Percentiles rank a stretch among this genome's conserved stretches.
phyloP scores from a whole-genome alignment of 2,329 filamentous ascomycete genomes.

The Botryotinia convoluta region DNA sequence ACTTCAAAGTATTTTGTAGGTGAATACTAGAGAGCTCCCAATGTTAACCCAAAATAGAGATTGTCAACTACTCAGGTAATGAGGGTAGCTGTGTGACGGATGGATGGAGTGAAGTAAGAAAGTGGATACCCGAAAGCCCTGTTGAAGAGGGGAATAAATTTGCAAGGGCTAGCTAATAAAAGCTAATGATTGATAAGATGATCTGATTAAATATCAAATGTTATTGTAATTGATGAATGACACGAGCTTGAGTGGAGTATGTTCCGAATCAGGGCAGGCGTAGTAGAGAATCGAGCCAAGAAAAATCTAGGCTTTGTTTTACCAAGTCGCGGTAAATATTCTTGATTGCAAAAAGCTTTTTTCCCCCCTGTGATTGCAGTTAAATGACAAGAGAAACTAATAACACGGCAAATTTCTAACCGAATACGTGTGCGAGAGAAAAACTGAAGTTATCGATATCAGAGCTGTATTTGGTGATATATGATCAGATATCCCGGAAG shows the following conservation, averaged over 20 bases:
- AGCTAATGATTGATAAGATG: conserved; percentile 39
- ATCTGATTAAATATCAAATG: conserved; percentile 18
- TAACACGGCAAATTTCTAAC: neutral
- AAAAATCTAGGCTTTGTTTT: too few relatives aligned
- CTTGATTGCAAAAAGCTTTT: neutral
- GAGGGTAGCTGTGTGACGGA: neutral
- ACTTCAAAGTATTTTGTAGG: neutral
- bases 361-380: neutral
- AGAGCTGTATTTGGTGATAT: neutral
- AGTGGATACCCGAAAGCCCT: conserved; percentile 30
- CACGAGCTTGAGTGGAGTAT: neutral
- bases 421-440: neutral
- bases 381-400: neutral
- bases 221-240: neutral
- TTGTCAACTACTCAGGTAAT: neutral
- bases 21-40: neutral
- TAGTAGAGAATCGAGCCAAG: neutral
- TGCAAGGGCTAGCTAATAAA: conserved; percentile 40
- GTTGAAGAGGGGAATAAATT: conserved; percentile 41
- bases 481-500: neutral
- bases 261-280: neutral
- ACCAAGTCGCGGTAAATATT: neutral
- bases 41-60: neutral
- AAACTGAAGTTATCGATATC: neutral
- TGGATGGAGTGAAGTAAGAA: neutral